Base-by-base conservation (phyloP, 2,329 filamentous ascomycete genomes). In the Fusarium coicis region DNA sequence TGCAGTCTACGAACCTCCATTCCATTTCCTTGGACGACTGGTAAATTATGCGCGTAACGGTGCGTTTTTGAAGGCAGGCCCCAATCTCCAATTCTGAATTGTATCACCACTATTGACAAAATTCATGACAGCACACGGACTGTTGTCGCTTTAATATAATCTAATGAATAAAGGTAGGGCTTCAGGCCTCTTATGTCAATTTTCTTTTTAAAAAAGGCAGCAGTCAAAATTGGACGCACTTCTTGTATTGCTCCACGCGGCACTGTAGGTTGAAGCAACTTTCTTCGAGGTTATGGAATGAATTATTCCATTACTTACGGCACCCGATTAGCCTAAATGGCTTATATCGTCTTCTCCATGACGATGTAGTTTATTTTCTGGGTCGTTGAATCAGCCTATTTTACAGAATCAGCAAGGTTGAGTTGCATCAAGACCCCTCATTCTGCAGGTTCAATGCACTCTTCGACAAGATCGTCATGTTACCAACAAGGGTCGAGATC, bases 301-400 rank as follows among this genome's bases (percentile, higher is more conserved):
- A 32, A 32, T 32, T 32, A 32, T 32, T 32, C 30, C 11, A 32
- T 32, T 32, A 12, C 30, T 32, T 32, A 32, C 12, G 10, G 16
- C 12, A 6, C 3, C 6, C 18, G 49, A 66, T 66, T 66, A 67
- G 64, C 62, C 64, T 67, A 67, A 67, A 66, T 26, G 23, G 19
- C 15, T 1, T 9, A 14, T 15, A 32, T 39, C 6, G 19, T 14
- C 14, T 26, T 52, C 18, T 21, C 14, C 18, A 23, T 21, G 23
- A 15, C 46, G 16, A 9, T n/a, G 11, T 11, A n/a, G 10, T 21
- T 12, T 26, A 23, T 12, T 28, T 10, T 61, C 15, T 46, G 4
- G 5, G 32, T 7, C 21, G 10, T 64, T 36, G 7, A 66, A 56
- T 64, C 59, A 67, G 64, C 44, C 64, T 67, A 40, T 67, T 52